Evolutionary conservation across 306 rosid species (phyloP).

Genomic region (Lupinus albus): DNA sequence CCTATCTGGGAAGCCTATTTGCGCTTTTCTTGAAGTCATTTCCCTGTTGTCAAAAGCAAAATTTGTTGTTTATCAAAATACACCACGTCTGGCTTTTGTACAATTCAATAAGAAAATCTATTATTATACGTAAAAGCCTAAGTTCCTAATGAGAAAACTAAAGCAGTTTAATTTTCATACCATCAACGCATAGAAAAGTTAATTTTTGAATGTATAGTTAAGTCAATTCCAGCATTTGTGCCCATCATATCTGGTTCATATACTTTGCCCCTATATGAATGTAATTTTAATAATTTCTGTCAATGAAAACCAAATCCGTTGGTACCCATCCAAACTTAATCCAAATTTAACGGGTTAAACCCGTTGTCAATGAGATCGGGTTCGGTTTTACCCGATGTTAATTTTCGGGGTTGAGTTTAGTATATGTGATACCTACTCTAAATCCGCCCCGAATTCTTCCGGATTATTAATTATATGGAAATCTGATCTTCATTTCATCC

Average conservation of each 20-base stretch:
- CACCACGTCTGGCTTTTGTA: constrained; percentile 22
- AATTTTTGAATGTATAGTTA: not conserved
- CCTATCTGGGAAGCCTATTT: not conserved
- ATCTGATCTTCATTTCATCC: too few species aligned
- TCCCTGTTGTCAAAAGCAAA: constrained; percentile 32
- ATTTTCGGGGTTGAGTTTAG: too few species aligned
- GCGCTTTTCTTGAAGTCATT: constrained; percentile 20
- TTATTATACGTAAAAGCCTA: not conserved
- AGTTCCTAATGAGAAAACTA: not conserved
- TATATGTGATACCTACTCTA: too few species aligned
- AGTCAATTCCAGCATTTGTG: not conserved
- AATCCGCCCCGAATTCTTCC: too few species aligned
- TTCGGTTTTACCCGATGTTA: too few species aligned
- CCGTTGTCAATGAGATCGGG: too few species aligned
- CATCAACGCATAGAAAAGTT: not conserved
- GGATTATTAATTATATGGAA: too few species aligned
- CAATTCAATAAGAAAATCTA: not conserved
- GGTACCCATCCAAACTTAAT: too few species aligned
- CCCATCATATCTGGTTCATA: not conserved
- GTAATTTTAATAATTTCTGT: not conserved
- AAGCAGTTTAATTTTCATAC: not conserved
- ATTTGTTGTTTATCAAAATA: constrained; percentile 18
- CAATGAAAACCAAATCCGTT: too few species aligned
- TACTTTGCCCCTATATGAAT: not conserved
- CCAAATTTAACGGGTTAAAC: too few species aligned